These are phyloP conservation scores for Mollisiaceae sp. DNA, from an alignment of 2,329 filamentous ascomycete species.

Conservation along the genomic window DNA sequence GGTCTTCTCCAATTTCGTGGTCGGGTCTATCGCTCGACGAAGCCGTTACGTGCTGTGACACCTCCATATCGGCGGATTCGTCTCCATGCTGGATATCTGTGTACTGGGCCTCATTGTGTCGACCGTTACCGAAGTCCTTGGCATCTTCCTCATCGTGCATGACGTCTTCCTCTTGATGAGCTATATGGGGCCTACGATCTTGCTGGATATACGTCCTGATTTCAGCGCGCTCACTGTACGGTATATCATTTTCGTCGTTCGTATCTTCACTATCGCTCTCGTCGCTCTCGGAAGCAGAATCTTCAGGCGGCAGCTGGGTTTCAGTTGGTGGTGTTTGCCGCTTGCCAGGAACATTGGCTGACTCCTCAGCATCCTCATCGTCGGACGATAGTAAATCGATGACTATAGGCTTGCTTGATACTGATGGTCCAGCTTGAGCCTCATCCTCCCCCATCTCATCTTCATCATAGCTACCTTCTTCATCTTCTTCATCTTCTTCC, in stretches of 20 bases:
- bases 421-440: constrained; percentile 18
- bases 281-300: constrained; percentile 17
- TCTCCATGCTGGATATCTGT: not conserved
- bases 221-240: constrained; percentile 12
- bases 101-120: not conserved
- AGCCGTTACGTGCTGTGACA: not conserved
- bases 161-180: not conserved
- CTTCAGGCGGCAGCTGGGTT: constrained; percentile 39
- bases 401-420: constrained; percentile 32
- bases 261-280: constrained; percentile 22
- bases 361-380: constrained; percentile 33
- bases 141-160: not conserved
- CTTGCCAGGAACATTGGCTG: constrained; percentile 3
- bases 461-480: constrained; percentile 36
- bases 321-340: not conserved
- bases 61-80: not conserved
- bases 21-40: not conserved
- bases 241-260: constrained; percentile 12
- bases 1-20: not conserved
- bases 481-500: constrained; percentile 29
- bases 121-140: not conserved
- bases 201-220: constrained; percentile 14
- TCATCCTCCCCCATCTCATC: constrained; percentile 35
- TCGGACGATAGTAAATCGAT: constrained; percentile 45
- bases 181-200: not conserved